Percentiles rank a stretch among this genome's conserved stretches.
Conservation (phyloP, 1,284 basidiomycete species). For the Ganoderma boninense region DNA sequence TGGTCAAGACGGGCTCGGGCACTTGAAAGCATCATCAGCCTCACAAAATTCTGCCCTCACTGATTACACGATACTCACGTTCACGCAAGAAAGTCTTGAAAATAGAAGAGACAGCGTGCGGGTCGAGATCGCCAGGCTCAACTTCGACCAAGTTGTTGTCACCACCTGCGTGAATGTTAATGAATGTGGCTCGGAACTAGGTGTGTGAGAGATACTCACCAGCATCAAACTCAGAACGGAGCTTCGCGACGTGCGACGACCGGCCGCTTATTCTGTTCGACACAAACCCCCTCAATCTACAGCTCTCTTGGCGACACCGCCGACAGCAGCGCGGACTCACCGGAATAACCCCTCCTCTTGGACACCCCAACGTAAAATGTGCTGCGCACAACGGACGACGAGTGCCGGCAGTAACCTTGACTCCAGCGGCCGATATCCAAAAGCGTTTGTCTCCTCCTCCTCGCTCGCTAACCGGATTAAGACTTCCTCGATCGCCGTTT, state of each 20-base stretch:
- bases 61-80: constrained; percentile 55
- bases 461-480: constrained; percentile 33
- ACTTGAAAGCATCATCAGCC: constrained; percentile 54
- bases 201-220: constrained; percentile 47
- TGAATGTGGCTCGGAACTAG: not conserved
- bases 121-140: constrained; percentile 86
- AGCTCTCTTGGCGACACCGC: not conserved
- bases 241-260: constrained; percentile 75
- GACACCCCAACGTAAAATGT: constrained; percentile 80
- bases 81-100: constrained; percentile 86
- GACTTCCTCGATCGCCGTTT: constrained; percentile 60
- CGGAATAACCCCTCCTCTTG: constrained; percentile 87
- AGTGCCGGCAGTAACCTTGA: constrained; percentile 72
- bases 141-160: constrained; percentile 84
- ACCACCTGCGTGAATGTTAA: constrained; percentile 43
- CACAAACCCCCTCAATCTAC: constrained; percentile 2
- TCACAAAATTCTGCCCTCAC: constrained; percentile 10
- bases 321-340: constrained; percentile 48
- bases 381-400: constrained; percentile 81
- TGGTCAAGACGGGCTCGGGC: constrained; percentile 83
- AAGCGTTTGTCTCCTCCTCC: constrained; percentile 29
- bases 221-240: constrained; percentile 85
- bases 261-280: constrained; percentile 73
- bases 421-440: constrained; percentile 50
- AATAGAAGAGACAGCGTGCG: constrained; percentile 89